A percentile compares a stretch with the other conserved stretches of the same genome.
Conservation (phyloP, 805 yeast genomes). For the Kodamaea kakaduensis region DNA sequence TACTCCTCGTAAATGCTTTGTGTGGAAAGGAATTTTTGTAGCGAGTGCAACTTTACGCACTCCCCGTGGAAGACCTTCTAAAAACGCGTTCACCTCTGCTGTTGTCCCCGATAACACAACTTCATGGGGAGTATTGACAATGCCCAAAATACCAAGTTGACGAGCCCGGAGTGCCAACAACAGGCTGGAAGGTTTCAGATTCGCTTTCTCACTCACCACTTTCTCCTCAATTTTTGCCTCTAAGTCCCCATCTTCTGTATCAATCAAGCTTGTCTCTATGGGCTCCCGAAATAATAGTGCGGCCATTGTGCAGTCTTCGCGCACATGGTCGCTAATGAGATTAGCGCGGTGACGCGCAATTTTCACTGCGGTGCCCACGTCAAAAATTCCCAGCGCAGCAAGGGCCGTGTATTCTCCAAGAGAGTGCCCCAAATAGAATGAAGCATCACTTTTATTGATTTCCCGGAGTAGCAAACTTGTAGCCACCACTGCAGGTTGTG, state of each 20-base stretch:
- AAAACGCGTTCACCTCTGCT: slow-evolving; percentile 19
- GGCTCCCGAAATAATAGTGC: slow-evolving; percentile 9
- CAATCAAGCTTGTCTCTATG: background rate
- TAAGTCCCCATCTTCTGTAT: no score
- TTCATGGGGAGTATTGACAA: slow-evolving; percentile 41
- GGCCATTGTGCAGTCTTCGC: slow-evolving; percentile 8
- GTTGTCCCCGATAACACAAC: slow-evolving; percentile 43
- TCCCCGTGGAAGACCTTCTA: slow-evolving; percentile 16
- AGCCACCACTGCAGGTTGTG: slow-evolving; percentile 52
- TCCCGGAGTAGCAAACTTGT: slow-evolving; percentile 17
- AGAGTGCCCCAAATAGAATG: slow-evolving; percentile 44
- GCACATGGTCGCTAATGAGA: slow-evolving; percentile 32
- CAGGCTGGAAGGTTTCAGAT: background rate
- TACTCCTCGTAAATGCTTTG: slow-evolving; percentile 34
- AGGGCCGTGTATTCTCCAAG: slow-evolving; percentile 49
- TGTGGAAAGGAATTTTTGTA: slow-evolving; percentile 52
- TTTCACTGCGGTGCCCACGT: slow-evolving; percentile 31
- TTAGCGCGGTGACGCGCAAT: slow-evolving; percentile 44
- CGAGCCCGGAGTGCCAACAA: slow-evolving; percentile 1
- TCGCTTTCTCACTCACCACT: slow-evolving; percentile 16
- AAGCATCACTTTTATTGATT: no score
- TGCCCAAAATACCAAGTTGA: slow-evolving; percentile 36
- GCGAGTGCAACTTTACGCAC: slow-evolving; percentile 31
- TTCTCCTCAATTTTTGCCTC: background rate
- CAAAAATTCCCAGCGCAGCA: slow-evolving; percentile 32